These are phyloP conservation scores for Leptomonas pyrrhocoris DNA, from an alignment of 208 protist species.

Conservation along the genomic window DNA sequence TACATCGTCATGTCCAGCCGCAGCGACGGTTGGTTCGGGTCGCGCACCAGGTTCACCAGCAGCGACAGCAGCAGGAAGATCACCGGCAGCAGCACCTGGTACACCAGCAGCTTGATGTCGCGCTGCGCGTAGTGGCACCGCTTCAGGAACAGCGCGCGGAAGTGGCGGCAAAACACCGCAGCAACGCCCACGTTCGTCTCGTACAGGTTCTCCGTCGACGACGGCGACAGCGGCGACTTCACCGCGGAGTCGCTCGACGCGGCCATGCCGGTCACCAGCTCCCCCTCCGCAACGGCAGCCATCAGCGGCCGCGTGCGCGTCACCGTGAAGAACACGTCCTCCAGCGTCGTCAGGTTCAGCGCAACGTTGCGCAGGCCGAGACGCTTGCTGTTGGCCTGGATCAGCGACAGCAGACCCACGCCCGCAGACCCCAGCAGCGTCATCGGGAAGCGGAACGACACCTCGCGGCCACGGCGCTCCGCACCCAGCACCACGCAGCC, in stretches of 20 bases:
- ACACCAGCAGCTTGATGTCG: slow-evolving; percentile 68
- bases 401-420: slow-evolving; percentile 43
- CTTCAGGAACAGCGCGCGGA: slow-evolving; percentile 78
- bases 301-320: slow-evolving; percentile 30
- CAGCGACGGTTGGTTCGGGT: slow-evolving; percentile 53
- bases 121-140: slow-evolving; percentile 73
- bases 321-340: slow-evolving; percentile 81
- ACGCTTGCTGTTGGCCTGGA: slow-evolving; percentile 41
- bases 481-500: slow-evolving; percentile 49
- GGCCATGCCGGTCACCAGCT: slow-evolving; percentile 11
- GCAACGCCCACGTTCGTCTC: slow-evolving; percentile 24
- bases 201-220: slow-evolving; percentile 21
- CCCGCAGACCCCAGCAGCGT: slow-evolving; percentile 47
- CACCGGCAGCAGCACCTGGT: slow-evolving; percentile 79
- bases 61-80: slow-evolving; percentile 75
- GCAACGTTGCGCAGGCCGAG: slow-evolving; percentile 58
- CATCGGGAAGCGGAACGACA: slow-evolving; percentile 73
- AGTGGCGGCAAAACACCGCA: slow-evolving; percentile 58
- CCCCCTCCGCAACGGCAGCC: slow-evolving; percentile 3
- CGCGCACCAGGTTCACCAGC: slow-evolving; percentile 62
- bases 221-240: not conserved
- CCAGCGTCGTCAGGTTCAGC: slow-evolving; percentile 77
- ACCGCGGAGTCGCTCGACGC: slow-evolving; percentile 8
- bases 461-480: slow-evolving; percentile 72
- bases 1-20: slow-evolving; percentile 75